Evolutionary conservation across 2,329 filamentous ascomycete genomes (phyloP).

Genomic region (Diaporthe batatas): DNA sequence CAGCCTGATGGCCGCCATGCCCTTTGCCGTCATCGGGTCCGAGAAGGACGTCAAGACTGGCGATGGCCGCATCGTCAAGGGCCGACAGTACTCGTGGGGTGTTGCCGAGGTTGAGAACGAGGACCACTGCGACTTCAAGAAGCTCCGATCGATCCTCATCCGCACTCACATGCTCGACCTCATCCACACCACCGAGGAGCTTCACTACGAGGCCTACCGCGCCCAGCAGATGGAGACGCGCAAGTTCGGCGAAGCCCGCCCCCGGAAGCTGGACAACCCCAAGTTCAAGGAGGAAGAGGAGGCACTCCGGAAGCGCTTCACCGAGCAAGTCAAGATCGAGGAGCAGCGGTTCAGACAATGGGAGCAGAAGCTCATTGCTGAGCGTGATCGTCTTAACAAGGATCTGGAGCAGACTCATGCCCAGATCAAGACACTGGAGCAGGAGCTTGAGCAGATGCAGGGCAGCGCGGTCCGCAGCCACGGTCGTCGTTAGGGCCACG

Average conservation of each 20-base stretch:
- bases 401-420: slow-evolving; percentile 98
- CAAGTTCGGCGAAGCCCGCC: slow-evolving; percentile 98
- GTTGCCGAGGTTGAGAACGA: slow-evolving; percentile 99
- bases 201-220: slow-evolving; percentile 99
- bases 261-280: slow-evolving; percentile 98
- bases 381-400: slow-evolving; percentile 99
- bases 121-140: slow-evolving; percentile 99
- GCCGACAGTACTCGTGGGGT: slow-evolving; percentile 98
- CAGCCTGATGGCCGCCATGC: slow-evolving; percentile 95
- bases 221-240: slow-evolving; percentile 99
- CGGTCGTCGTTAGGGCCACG: slow-evolving; percentile 79
- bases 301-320: slow-evolving; percentile 97
- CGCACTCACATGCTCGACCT: slow-evolving; percentile 99
- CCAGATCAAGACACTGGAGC: slow-evolving; percentile 90
- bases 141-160: slow-evolving; percentile 98
- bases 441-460: slow-evolving; percentile 94
- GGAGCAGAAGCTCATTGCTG: slow-evolving; percentile 99
- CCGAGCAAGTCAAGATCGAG: slow-evolving; percentile 99
- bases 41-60: slow-evolving; percentile 99
- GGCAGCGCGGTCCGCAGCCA: slow-evolving; percentile 90
- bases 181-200: slow-evolving; percentile 99
- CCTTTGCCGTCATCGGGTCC: slow-evolving; percentile 97
- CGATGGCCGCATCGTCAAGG: slow-evolving; percentile 97
- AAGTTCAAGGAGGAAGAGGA: slow-evolving; percentile 99
- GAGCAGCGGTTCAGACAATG: slow-evolving; percentile 99